Evolutionary conservation across 1,139 yeast genomes (phyloP).

Genomic region (Candida pseudocylindracea): DNA sequence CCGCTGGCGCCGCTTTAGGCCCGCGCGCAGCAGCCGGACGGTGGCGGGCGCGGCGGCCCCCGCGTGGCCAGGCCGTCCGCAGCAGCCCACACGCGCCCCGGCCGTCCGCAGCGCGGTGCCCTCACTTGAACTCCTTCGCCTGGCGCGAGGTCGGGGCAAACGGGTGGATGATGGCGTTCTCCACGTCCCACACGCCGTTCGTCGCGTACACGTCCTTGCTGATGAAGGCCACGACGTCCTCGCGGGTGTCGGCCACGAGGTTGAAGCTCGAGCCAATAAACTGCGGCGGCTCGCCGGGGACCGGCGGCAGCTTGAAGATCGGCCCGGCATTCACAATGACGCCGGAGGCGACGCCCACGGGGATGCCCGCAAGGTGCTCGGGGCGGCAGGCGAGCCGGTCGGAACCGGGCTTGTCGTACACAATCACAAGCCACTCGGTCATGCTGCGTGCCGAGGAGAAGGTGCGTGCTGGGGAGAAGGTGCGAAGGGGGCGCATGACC

Average conservation of each 20-base stretch:
- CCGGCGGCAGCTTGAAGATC: slow-evolving; percentile 2
- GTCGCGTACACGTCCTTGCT: slow-evolving; percentile 3
- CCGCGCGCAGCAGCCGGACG: no score
- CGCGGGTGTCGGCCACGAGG: slow-evolving; percentile 2
- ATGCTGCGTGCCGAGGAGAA: no score
- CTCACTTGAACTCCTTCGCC: neutral
- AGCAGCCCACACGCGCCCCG: neutral
- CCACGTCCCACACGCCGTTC: slow-evolving; percentile 4
- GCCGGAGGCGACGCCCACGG: slow-evolving; percentile 2
- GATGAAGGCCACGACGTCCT: slow-evolving; percentile 3
- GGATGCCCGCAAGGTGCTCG: slow-evolving; percentile 3
- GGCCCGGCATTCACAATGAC: slow-evolving; percentile 3
- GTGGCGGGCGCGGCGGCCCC: no score
- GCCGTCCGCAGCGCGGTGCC: no score
- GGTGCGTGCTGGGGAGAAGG: no score
- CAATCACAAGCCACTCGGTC: slow-evolving; percentile 4
- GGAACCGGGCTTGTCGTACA: slow-evolving; percentile 3
- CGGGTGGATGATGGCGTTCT: slow-evolving; percentile 4
- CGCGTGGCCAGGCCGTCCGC: neutral
- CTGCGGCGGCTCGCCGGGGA: slow-evolving; percentile 1
- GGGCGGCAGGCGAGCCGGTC: slow-evolving; percentile 3
- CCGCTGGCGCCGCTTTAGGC: no score
- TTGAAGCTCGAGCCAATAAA: slow-evolving; percentile 4
- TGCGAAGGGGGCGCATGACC: no score
- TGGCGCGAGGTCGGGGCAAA: neutral